Conservation (phyloP, 768 basidiomycete genomes). For the Termitomyces heimii region DNA sequence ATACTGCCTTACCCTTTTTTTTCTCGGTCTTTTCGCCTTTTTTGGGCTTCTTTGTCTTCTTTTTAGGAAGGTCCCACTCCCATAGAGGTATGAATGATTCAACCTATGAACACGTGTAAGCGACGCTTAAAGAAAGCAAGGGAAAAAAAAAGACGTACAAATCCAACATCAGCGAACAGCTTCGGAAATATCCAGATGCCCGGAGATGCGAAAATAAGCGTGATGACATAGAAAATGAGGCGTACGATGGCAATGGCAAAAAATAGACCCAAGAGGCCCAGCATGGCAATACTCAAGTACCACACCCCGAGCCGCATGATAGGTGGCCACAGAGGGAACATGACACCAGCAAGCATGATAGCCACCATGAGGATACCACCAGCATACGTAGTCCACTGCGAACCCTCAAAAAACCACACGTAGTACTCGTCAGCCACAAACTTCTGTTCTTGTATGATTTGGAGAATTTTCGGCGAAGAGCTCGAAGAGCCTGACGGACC, state of each 20-base stretch:
- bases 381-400: slow-evolving; percentile 89
- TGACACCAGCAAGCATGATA: slow-evolving; percentile 92
- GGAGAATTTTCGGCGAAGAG: slow-evolving; percentile 73
- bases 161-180: slow-evolving; percentile 96
- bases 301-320: slow-evolving; percentile 90
- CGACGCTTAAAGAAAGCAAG: not conserved
- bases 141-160: slow-evolving; percentile 54
- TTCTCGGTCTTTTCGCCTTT: slow-evolving; percentile 48
- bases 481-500: slow-evolving; percentile 56
- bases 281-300: slow-evolving; percentile 86
- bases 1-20: slow-evolving; percentile 37
- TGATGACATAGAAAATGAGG: slow-evolving; percentile 90
- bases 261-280: slow-evolving; percentile 86
- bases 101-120: slow-evolving; percentile 44
- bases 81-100: slow-evolving; percentile 96
- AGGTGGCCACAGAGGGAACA: slow-evolving; percentile 99
- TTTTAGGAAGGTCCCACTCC: slow-evolving; percentile 90
- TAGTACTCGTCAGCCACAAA: slow-evolving; percentile 83
- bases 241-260: slow-evolving; percentile 88
- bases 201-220: slow-evolving; percentile 77
- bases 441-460: slow-evolving; percentile 74
- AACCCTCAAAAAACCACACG: slow-evolving; percentile 96
- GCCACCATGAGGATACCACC: slow-evolving; percentile 89
- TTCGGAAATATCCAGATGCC: slow-evolving; percentile 99
- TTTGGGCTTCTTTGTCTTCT: slow-evolving; percentile 54